A percentile compares a stretch with the other conserved stretches of the same genome.
Conservation (phyloP, 805 yeast genomes). For the Kurtzmaniella fragi region DNA sequence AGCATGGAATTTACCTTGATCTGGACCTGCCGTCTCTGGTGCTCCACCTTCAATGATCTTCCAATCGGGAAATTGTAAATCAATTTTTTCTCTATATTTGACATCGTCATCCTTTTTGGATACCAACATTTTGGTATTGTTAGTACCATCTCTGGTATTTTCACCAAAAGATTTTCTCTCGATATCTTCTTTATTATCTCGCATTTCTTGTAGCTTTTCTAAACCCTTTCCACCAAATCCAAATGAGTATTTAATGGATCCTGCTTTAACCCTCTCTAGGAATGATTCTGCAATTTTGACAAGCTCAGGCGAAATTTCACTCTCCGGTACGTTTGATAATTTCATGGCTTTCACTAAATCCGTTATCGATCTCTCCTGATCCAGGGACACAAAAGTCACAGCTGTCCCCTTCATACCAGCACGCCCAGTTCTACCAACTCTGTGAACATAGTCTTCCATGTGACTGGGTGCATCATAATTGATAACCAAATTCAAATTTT, state of each 20-base stretch:
- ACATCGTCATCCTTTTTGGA: neutral
- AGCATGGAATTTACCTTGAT: slow-evolving; percentile 54
- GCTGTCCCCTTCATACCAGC: slow-evolving; percentile 71
- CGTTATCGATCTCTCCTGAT: slow-evolving; percentile 58
- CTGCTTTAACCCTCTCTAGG: slow-evolving; percentile 56
- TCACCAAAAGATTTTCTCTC: slow-evolving; percentile 49
- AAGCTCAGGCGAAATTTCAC: slow-evolving; percentile 48
- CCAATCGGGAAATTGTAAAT: slow-evolving; percentile 35
- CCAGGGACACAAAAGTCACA: slow-evolving; percentile 56
- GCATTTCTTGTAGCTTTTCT: slow-evolving; percentile 62
- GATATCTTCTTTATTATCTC: slow-evolving; percentile 46
- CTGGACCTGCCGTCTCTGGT: slow-evolving; percentile 53
- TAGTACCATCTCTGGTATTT: slow-evolving; percentile 10
- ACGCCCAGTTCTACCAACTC: slow-evolving; percentile 94
- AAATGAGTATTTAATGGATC: slow-evolving; percentile 56
- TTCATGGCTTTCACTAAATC: slow-evolving; percentile 69
- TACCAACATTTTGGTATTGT: neutral
- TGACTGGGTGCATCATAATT: slow-evolving; percentile 75
- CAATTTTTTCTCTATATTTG: neutral
- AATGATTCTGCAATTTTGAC: slow-evolving; percentile 49
- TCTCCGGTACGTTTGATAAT: slow-evolving; percentile 41
- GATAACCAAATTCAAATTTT: slow-evolving; percentile 71
- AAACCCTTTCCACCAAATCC: slow-evolving; percentile 96
- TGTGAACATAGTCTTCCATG: slow-evolving; percentile 91
- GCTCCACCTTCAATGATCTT: slow-evolving; percentile 47